phyloP scores from a whole-genome alignment of 805 yeast species.

The Teunomyces kruisii region DNA sequence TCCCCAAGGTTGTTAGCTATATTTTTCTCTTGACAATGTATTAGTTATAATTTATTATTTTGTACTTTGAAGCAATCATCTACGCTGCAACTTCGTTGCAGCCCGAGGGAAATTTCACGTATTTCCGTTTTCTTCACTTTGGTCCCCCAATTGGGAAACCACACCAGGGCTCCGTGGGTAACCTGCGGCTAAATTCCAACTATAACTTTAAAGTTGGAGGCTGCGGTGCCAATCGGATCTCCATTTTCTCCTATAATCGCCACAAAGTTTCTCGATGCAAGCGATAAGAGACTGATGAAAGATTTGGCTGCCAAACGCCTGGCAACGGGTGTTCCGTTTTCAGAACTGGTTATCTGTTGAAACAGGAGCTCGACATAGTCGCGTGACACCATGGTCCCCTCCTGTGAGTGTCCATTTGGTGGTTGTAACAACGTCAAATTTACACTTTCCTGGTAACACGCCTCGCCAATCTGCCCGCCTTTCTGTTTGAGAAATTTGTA shows the following conservation, averaged over 20 bases:
- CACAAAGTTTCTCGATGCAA: conserved; percentile 16
- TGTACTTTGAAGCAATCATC: background rate
- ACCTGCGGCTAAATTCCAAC: background rate
- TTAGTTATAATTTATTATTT: background rate
- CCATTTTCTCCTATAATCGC: background rate
- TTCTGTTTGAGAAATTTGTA: conserved; percentile 11
- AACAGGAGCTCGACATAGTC: background rate
- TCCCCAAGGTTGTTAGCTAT: background rate
- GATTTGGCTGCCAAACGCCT: conserved; percentile 27
- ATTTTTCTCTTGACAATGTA: conserved; percentile 3
- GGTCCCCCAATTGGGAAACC: background rate
- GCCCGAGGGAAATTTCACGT: background rate
- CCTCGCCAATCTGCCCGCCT: background rate
- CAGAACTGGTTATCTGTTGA: background rate
- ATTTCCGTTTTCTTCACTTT: too few relatives aligned
- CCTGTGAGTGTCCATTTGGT: background rate
- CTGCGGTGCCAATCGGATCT: background rate
- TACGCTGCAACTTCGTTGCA: background rate
- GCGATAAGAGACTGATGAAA: conserved; percentile 24
- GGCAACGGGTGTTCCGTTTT: conserved; percentile 12
- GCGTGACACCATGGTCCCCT: background rate
- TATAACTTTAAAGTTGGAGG: background rate
- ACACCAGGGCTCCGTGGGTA: background rate
- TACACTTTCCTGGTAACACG: background rate
- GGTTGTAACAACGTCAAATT: background rate